Percentiles rank a stretch among this genome's conserved stretches.
Conservation (phyloP, 1,284 basidiomycete species). For the Tilletiaria anomala region DNA sequence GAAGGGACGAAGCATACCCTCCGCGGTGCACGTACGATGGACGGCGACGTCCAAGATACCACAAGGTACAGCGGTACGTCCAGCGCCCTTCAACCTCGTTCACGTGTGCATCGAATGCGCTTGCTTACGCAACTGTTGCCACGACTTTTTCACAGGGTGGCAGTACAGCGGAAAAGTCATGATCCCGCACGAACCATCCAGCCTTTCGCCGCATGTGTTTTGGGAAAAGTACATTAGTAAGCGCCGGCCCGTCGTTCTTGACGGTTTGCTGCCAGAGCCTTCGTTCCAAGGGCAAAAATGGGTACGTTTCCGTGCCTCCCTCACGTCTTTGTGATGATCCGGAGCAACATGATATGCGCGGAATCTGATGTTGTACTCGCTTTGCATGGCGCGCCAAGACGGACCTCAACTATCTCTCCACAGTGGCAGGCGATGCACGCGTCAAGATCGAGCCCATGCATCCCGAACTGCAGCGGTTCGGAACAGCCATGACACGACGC, state of each 20-base stretch:
- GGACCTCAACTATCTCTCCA: slow-evolving; percentile 19
- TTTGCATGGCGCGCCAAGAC: slow-evolving; percentile 7
- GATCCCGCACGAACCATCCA: slow-evolving; percentile 4
- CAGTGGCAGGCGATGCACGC: slow-evolving; percentile 13
- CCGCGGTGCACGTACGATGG: too few species aligned
- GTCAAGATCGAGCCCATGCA: slow-evolving; percentile 37
- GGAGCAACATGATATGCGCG: too few species aligned
- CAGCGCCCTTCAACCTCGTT: too few species aligned
- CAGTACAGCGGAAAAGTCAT: too few species aligned
- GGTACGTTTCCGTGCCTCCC: slow-evolving; percentile 15
- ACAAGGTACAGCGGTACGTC: too few species aligned
- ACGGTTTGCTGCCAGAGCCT: slow-evolving; percentile 18
- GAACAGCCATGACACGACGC: slow-evolving; percentile 20
- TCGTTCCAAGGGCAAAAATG: slow-evolving; percentile 22
- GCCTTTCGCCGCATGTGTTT: slow-evolving; percentile 15
- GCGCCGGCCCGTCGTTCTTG: slow-evolving; percentile 26
- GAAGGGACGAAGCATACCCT: too few species aligned
- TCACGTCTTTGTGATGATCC: too few species aligned
- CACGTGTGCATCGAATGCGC: too few species aligned
- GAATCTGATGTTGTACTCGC: not conserved
- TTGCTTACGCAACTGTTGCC: too few species aligned
- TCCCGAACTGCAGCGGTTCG: slow-evolving; percentile 20
- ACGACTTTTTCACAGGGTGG: too few species aligned
- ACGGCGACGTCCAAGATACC: too few species aligned
- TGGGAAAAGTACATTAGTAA: slow-evolving; percentile 23